A percentile compares a stretch with the other conserved stretches of the same genome.
Conservation (phyloP, 2,329 filamentous ascomycete species). For the Claviceps maximensis region DNA sequence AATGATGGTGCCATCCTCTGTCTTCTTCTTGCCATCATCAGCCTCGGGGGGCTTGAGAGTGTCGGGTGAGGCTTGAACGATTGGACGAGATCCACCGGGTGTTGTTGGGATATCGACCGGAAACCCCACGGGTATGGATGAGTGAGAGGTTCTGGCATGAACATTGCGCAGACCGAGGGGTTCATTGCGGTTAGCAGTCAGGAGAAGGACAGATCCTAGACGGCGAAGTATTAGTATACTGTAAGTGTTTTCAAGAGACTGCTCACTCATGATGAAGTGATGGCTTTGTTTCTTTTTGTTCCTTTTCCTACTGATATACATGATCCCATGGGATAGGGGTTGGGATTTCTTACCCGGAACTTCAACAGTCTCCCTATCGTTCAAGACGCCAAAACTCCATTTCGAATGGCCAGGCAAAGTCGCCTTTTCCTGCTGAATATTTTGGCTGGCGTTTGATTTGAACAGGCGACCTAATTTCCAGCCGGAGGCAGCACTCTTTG, state of each 20-base stretch:
- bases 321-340: background rate
- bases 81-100: conserved; percentile 14
- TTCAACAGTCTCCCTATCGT: conserved; percentile 6
- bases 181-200: conserved; percentile 9
- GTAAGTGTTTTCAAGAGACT: too few species aligned
- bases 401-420: conserved; percentile 1
- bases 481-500: background rate
- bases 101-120: conserved; percentile 21
- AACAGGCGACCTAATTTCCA: conserved; percentile 2
- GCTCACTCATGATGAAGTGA: too few species aligned
- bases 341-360: conserved; percentile 6
- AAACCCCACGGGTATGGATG: conserved; percentile 38
- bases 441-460: background rate
- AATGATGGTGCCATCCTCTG: conserved; percentile 69
- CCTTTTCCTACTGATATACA: too few species aligned
- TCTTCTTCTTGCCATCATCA: conserved; percentile 52
- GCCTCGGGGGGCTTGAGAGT: conserved; percentile 8
- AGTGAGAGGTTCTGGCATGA: conserved; percentile 15
- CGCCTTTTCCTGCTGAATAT: background rate
- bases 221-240: background rate
- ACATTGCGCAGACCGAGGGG: conserved; percentile 8
- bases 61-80: conserved; percentile 3
- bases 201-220: conserved; percentile 9
- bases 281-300: too few species aligned
- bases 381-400: conserved; percentile 7